Percentiles rank a stretch among this genome's conserved stretches.
Conservation (phyloP, 805 yeast species). For the Spathaspora gorwiae region DNA sequence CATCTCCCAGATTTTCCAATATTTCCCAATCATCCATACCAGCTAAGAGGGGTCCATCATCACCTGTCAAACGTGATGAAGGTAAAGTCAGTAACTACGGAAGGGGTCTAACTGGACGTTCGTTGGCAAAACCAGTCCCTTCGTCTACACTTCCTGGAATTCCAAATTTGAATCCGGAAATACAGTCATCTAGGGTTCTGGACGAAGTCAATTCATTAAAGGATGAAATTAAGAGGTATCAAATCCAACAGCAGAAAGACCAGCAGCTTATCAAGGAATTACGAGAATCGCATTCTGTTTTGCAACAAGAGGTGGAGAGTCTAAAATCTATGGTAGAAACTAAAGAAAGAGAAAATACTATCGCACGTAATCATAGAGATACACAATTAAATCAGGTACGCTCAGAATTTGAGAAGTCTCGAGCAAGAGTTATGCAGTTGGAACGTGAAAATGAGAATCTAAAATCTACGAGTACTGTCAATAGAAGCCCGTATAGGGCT, state of each 20-base stretch:
- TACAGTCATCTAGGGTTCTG: background rate
- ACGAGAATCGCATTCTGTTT: constrained; percentile 10
- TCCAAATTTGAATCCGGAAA: background rate
- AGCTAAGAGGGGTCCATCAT: constrained; percentile 64
- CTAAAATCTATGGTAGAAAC: constrained; percentile 29
- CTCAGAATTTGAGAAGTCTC: constrained; percentile 58
- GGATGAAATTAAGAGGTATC: constrained; percentile 8
- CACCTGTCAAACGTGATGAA: constrained; percentile 54
- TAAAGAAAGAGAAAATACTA: constrained; percentile 17
- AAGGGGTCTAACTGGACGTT: constrained; percentile 42
- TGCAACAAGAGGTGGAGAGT: constrained; percentile 20
- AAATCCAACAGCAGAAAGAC: constrained; percentile 20
- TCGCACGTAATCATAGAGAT: constrained; percentile 63
- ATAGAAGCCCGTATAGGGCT: background rate
- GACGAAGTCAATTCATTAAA: constrained; percentile 4
- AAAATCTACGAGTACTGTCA: background rate
- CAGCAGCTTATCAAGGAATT: constrained; percentile 19
- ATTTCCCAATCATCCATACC: constrained; percentile 40
- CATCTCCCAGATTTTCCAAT: background rate
- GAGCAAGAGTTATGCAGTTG: constrained; percentile 47
- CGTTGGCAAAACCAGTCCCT: constrained; percentile 27
- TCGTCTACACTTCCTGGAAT: background rate
- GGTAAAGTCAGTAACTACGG: constrained; percentile 26
- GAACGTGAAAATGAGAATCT: constrained; percentile 39
- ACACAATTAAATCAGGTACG: constrained; percentile 58